Evolutionary conservation across 176 grass and related monocot species (phyloP).

Genomic region (Phoenix dactylifera): DNA sequence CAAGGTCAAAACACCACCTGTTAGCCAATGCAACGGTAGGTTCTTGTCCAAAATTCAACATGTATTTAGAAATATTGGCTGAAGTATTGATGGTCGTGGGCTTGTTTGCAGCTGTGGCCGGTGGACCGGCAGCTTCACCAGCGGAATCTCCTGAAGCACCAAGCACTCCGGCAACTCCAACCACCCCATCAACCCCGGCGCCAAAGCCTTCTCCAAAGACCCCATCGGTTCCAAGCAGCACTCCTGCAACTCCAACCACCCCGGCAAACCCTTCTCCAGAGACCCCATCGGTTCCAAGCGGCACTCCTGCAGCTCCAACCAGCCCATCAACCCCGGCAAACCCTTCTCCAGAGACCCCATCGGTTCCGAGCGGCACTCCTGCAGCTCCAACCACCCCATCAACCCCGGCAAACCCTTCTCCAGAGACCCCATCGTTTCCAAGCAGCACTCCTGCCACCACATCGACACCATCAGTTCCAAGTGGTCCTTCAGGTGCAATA

Average conservation of each 20-base stretch:
- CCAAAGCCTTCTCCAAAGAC: too few relatives aligned
- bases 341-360: too few relatives aligned
- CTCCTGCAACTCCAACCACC: not conserved
- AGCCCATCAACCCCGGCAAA: not conserved
- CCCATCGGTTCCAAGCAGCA: not conserved
- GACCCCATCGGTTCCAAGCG: not conserved
- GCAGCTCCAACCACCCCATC: constrained; percentile 2
- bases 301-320: constrained; percentile 2
- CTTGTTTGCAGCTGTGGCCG: not conserved
- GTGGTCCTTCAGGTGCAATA: not conserved
- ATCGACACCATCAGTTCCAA: too few relatives aligned
- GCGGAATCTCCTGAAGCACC: not conserved
- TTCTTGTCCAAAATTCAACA: not conserved
- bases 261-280: not conserved
- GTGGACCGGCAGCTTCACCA: not conserved
- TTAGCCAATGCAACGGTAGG: constrained; percentile 1
- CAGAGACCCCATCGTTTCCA: not conserved
- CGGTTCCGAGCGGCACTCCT: constrained; percentile 1
- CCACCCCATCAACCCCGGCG: not conserved
- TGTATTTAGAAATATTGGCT: not conserved
- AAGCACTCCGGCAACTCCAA: not conserved
- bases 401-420: too few relatives aligned
- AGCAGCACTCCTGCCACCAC: not conserved
- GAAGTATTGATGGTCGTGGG: not conserved
- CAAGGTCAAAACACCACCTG: not conserved